Evolutionary conservation across 2,329 filamentous ascomycete species (phyloP).

Genomic region (Sporothrix protearum): DNA sequence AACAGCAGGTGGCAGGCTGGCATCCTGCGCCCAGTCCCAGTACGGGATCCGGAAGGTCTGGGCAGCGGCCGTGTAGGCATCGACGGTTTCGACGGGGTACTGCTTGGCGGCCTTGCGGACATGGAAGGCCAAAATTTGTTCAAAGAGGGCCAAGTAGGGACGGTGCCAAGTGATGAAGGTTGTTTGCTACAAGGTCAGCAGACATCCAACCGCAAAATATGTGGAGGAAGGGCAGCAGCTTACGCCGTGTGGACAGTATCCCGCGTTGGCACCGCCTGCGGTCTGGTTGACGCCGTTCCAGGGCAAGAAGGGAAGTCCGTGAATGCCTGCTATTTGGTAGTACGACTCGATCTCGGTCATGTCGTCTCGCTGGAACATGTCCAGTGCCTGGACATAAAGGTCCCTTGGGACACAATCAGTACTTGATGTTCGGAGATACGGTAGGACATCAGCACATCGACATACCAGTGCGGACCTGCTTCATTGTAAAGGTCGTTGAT

Average conservation of each 20-base stretch:
- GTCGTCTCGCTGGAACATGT: slow-evolving; percentile 42
- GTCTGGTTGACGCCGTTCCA: slow-evolving; percentile 39
- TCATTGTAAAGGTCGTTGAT: slow-evolving; percentile 46
- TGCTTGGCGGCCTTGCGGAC: slow-evolving; percentile 45
- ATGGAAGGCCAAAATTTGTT: slow-evolving; percentile 52
- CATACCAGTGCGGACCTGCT: slow-evolving; percentile 46
- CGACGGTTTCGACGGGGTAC: slow-evolving; percentile 39
- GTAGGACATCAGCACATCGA: neutral
- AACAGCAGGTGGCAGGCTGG: slow-evolving; percentile 43
- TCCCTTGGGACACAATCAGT: slow-evolving; percentile 38
- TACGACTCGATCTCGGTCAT: slow-evolving; percentile 46
- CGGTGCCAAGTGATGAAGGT: slow-evolving; percentile 55
- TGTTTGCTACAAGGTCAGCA: slow-evolving; percentile 39
- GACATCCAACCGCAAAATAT: neutral
- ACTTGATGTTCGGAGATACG: neutral
- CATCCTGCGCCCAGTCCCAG: slow-evolving; percentile 53
- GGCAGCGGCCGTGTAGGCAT: slow-evolving; percentile 45
- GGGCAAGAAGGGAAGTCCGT: slow-evolving; percentile 35
- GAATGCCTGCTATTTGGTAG: slow-evolving; percentile 45
- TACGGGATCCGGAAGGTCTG: slow-evolving; percentile 47
- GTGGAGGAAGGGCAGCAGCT: neutral
- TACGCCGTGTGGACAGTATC: slow-evolving; percentile 47
- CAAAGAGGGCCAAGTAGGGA: slow-evolving; percentile 52
- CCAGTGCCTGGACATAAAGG: slow-evolving; percentile 48
- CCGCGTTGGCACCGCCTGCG: slow-evolving; percentile 36